phyloP scores from a whole-genome alignment of 768 basidiomycete genomes.

The Suillus plorans region DNA sequence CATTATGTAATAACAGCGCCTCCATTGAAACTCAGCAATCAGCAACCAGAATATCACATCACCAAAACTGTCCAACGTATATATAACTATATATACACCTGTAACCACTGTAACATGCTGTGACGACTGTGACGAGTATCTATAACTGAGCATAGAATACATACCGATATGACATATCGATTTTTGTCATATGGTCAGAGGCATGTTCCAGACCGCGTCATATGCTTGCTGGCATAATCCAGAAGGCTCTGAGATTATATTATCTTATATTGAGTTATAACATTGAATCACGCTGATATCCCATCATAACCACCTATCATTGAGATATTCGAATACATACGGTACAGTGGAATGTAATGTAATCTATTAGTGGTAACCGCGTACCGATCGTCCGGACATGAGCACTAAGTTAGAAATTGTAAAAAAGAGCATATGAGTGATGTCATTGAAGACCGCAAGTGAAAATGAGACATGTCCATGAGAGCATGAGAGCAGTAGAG shows the following conservation, averaged over 20 bases:
- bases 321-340: neutral
- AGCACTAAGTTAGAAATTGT: neutral
- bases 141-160: neutral
- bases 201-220: neutral
- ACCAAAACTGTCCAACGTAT: neutral
- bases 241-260: too few species aligned
- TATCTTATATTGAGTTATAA: neutral
- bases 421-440: neutral
- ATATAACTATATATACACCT: neutral
- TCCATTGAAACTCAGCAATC: too few species aligned
- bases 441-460: neutral
- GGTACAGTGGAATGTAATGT: neutral
- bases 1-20: too few species aligned
- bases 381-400: neutral
- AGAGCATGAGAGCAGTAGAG: too few species aligned
- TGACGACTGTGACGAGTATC: neutral
- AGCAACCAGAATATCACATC: too few species aligned
- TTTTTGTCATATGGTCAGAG: neutral
- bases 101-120: neutral
- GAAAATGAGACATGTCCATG: neutral
- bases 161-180: neutral
- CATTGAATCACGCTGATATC: neutral
- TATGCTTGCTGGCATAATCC: too few species aligned
- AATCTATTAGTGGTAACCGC: neutral
- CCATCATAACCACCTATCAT: neutral